Percentiles rank a stretch among this genome's conserved stretches.
These are phyloP conservation scores for Oenanthe javanica DNA, from an alignment of 140 eudicot species.

Conservation along the genomic window DNA sequence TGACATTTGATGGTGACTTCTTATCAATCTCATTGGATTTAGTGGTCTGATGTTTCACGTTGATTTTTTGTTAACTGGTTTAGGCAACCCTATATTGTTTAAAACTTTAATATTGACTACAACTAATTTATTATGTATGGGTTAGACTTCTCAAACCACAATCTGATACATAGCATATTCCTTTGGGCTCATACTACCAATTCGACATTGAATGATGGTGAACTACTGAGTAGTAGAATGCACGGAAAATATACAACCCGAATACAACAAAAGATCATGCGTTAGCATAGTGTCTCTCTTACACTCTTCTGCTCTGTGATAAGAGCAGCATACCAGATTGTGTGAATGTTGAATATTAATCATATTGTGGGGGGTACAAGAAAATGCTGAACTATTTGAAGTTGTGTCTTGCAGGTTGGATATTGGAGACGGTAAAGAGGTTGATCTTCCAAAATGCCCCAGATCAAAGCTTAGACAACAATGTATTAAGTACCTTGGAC, in stretches of 20 bases:
- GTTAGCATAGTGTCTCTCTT: not conserved
- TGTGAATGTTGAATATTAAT: not conserved
- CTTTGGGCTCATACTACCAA: not conserved
- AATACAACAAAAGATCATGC: not conserved
- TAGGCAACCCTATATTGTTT: not conserved
- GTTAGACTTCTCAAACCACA: not conserved
- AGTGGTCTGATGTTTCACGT: not conserved
- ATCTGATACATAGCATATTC: not conserved
- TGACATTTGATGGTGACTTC: not conserved
- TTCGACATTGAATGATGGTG: not conserved
- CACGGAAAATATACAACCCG: not conserved
- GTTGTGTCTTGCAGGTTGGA: slow-evolving; percentile 35
- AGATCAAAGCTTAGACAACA: slow-evolving; percentile 40
- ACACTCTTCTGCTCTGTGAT: not conserved
- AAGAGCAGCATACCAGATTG: not conserved
- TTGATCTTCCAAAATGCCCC: slow-evolving; percentile 43
- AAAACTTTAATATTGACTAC: not conserved
- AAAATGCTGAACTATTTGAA: not conserved
- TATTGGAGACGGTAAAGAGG: slow-evolving; percentile 49
- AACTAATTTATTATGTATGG: not conserved
- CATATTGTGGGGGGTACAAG: not conserved
- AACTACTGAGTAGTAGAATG: not conserved
- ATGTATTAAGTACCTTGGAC: slow-evolving; percentile 49
- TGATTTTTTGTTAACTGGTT: not conserved
- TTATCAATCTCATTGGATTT: not conserved